These are phyloP conservation scores for Colletotrichum nymphaeae DNA, from an alignment of 2,329 filamentous ascomycete genomes.

Conservation along the genomic window DNA sequence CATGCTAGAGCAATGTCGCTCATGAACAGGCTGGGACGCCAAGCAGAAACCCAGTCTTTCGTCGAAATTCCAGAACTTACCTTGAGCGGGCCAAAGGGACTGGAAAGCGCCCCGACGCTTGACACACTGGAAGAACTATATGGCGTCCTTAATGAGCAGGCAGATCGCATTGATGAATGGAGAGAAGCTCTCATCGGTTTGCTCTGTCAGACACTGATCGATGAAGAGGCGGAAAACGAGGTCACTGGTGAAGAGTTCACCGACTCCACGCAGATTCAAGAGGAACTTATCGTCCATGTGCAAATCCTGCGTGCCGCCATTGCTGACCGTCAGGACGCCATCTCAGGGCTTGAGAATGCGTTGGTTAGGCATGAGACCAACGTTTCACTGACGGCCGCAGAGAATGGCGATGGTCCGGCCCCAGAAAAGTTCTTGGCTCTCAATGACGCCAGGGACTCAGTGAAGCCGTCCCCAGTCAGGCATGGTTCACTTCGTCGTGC, in stretches of 20 bases:
- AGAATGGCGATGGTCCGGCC: slow-evolving; percentile 74
- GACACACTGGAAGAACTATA: slow-evolving; percentile 75
- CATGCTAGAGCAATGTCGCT: slow-evolving; percentile 67
- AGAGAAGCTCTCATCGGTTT: slow-evolving; percentile 78
- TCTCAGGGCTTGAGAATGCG: slow-evolving; percentile 82
- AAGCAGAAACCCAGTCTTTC: slow-evolving; percentile 65
- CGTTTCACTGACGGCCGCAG: slow-evolving; percentile 69
- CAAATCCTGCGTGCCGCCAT: slow-evolving; percentile 80
- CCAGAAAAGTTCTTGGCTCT: slow-evolving; percentile 71
- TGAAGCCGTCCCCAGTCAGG: slow-evolving; percentile 61
- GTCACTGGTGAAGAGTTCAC: slow-evolving; percentile 91
- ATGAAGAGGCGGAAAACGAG: slow-evolving; percentile 80
- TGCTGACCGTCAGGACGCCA: slow-evolving; percentile 80
- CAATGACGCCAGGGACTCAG: slow-evolving; percentile 55
- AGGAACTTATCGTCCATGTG: slow-evolving; percentile 89
- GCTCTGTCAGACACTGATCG: slow-evolving; percentile 80
- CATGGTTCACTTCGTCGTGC: slow-evolving; percentile 75
- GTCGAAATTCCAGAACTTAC: slow-evolving; percentile 68
- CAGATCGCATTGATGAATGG: slow-evolving; percentile 78
- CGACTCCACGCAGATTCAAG: slow-evolving; percentile 86
- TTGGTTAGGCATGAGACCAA: slow-evolving; percentile 80
- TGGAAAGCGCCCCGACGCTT: slow-evolving; percentile 77
- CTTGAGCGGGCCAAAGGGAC: slow-evolving; percentile 68
- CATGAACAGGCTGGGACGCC: slow-evolving; percentile 72
- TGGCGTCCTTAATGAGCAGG: slow-evolving; percentile 77